Conservation (phyloP, 1,139 yeast species). For the Pichia inconspicua region DNA sequence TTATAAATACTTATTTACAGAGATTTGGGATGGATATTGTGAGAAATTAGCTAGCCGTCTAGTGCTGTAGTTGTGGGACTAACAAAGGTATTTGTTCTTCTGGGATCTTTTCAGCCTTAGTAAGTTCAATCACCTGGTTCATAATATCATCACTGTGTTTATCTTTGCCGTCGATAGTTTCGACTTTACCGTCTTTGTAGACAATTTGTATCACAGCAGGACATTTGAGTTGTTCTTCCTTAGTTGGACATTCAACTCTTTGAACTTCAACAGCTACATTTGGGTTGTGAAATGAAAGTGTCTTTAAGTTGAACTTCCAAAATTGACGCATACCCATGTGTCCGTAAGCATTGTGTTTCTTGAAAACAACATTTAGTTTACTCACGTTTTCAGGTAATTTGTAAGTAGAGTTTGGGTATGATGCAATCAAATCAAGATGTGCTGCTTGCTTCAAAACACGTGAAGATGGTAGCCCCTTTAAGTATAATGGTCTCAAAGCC, state of each 20-base stretch:
- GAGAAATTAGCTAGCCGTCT: neutral
- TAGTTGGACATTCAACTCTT: constrained; percentile 40
- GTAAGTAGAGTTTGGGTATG: constrained; percentile 39
- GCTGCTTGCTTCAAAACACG: constrained; percentile 34
- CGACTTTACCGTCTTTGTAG: constrained; percentile 29
- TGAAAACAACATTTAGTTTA: constrained; percentile 37
- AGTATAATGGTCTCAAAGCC: constrained; percentile 20
- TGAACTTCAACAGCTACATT: constrained; percentile 52
- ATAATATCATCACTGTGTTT: constrained; percentile 34
- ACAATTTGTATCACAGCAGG: constrained; percentile 36
- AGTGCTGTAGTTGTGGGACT: neutral
- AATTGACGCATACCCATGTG: constrained; percentile 52
- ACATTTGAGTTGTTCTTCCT: constrained; percentile 34
- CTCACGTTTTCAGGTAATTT: constrained; percentile 30
- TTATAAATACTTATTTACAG: neutral
- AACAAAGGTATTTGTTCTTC: constrained; percentile 24
- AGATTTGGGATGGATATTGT: neutral
- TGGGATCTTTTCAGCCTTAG: constrained; percentile 31
- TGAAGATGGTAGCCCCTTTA: constrained; percentile 24
- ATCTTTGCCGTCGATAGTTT: constrained; percentile 32
- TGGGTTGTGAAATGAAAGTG: constrained; percentile 78
- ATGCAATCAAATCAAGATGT: constrained; percentile 35
- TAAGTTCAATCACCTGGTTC: constrained; percentile 29
- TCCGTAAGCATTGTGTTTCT: constrained; percentile 36
- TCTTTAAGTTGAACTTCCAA: constrained; percentile 69